These are phyloP conservation scores for Cystobasidium tubakii DNA, from an alignment of 768 basidiomycete species.

Conservation along the genomic window DNA sequence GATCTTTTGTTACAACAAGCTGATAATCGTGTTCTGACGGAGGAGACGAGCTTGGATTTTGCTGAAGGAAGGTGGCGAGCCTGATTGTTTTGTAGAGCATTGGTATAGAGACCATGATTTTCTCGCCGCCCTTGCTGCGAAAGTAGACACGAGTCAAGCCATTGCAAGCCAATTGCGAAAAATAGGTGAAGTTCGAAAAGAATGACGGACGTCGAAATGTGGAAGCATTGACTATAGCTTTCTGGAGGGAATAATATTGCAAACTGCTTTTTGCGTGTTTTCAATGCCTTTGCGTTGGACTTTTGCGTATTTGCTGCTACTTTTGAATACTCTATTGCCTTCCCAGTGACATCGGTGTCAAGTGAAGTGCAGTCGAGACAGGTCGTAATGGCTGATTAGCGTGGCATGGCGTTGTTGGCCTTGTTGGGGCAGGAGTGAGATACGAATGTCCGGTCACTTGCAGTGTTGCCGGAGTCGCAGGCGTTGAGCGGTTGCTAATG, in stretches of 20 bases:
- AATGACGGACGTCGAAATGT: no score
- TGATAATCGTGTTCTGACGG: no score
- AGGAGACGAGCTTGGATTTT: no score
- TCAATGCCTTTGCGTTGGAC: not conserved
- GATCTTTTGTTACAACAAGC: no score
- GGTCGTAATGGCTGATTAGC: not conserved
- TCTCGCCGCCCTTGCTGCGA: no score
- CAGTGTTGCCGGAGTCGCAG: constrained; percentile 60
- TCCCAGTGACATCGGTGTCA: not conserved
- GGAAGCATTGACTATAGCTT: no score
- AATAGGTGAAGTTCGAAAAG: no score
- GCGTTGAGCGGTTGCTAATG: constrained; percentile 65
- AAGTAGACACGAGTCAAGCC: no score
- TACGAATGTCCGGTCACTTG: constrained; percentile 21
- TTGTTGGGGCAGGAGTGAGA: constrained; percentile 37
- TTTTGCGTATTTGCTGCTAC: not conserved
- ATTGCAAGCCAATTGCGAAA: no score
- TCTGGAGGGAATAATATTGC: not conserved
- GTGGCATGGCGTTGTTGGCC: constrained; percentile 33
- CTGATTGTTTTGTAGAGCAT: no score
- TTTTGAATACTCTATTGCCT: not conserved
- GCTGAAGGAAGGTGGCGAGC: no score
- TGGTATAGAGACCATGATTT: no score
- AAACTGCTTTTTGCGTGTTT: not conserved
- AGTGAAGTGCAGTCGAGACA: not conserved